phyloP scores from a whole-genome alignment of 768 basidiomycete species.

The Serendipita sp. region DNA sequence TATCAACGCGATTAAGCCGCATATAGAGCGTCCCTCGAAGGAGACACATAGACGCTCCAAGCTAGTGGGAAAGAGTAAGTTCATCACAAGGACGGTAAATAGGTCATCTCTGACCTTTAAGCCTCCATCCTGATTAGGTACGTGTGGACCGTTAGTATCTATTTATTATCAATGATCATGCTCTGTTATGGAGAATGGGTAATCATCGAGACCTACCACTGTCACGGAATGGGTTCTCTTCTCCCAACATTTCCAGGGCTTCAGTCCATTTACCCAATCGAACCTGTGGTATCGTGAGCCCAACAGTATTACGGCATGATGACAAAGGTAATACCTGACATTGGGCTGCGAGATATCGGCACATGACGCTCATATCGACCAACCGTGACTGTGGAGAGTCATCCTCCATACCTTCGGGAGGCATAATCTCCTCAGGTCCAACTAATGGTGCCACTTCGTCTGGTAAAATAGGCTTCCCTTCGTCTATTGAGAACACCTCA shows the following conservation, averaged over 20 bases:
- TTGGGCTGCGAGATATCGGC: constrained; percentile 90
- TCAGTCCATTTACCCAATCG: constrained; percentile 85
- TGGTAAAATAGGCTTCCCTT: neutral
- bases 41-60: constrained; percentile 95
- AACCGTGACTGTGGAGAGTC: constrained; percentile 35
- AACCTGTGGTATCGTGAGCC: constrained; percentile 26
- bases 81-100: neutral
- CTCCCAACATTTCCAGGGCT: constrained; percentile 83
- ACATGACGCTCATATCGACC: constrained; percentile 89
- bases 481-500: neutral
- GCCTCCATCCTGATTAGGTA: constrained; percentile 76
- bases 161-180: constrained; percentile 2
- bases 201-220: constrained; percentile 29
- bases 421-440: constrained; percentile 38
- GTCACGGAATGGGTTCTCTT: constrained; percentile 73
- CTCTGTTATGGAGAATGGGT: neutral
- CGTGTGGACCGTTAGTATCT: constrained; percentile 51
- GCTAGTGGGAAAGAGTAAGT: constrained; percentile 27
- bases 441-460: constrained; percentile 42
- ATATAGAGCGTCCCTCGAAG: constrained; percentile 87
- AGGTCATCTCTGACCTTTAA: constrained; percentile 51
- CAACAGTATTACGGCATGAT: neutral
- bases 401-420: neutral
- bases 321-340: constrained; percentile 46
- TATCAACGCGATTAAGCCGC: constrained; percentile 76